These are phyloP conservation scores for Coemansia sp. DNA, from an alignment of 192 early-diverging fungal genomes.

Conservation along the genomic window DNA sequence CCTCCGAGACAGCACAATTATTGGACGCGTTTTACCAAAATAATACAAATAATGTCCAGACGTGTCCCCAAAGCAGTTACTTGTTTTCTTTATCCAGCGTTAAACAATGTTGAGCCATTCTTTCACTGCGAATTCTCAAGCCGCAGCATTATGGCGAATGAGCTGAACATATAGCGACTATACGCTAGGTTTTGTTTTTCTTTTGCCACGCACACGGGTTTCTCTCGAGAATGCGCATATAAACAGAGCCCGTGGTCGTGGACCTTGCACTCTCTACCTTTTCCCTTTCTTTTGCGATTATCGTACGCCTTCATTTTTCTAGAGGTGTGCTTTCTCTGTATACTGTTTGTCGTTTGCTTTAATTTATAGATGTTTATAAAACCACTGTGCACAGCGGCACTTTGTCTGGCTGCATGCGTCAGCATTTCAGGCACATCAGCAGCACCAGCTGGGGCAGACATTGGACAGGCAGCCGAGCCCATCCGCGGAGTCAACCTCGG, in stretches of 20 bases:
- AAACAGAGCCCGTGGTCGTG: background rate
- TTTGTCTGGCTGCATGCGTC: background rate
- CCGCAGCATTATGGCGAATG: background rate
- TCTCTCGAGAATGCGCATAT: background rate
- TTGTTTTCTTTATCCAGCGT: conserved; percentile 5
- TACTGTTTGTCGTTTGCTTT: conserved; percentile 1
- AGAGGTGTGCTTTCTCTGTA: conserved; percentile 2
- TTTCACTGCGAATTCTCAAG: conserved; percentile 5
- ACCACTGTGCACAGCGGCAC: background rate
- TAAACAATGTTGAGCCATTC: conserved; percentile 1
- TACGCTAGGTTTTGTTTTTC: background rate
- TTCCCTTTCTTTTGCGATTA: background rate
- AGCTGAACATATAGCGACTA: background rate
- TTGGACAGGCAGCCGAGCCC: conserved; percentile 4
- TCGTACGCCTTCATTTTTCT: background rate
- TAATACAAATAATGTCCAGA: background rate
- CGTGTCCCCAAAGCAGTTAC: conserved; percentile 7
- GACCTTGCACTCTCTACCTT: background rate
- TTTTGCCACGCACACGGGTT: background rate
- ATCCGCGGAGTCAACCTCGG: conserved; percentile 73
- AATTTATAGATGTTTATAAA: background rate
- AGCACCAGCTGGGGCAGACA: background rate
- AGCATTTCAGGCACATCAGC: conserved; percentile 1
- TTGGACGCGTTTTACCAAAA: background rate
- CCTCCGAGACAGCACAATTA: too few species aligned